Evolutionary conservation across 495 filamentous ascomycete species (phyloP).

Genomic region (Lepidopterella palustris): DNA sequence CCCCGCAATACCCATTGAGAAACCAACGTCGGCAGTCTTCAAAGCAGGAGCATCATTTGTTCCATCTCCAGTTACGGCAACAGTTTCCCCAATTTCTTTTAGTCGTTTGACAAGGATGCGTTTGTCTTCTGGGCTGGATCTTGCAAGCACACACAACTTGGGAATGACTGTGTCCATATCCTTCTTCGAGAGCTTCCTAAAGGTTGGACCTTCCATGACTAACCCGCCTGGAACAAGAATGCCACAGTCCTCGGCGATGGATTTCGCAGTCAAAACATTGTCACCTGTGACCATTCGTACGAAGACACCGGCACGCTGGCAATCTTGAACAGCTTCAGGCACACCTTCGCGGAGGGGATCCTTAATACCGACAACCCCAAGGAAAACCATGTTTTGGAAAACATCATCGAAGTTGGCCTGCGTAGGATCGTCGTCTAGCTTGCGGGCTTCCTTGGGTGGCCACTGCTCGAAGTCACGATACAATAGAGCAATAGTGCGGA

Average conservation of each 20-base stretch:
- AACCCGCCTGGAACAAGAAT: conserved; percentile 69
- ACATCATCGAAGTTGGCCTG: conserved; percentile 74
- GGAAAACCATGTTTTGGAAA: conserved; percentile 60
- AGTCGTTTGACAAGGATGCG: conserved; percentile 69
- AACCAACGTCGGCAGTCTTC: conserved; percentile 81
- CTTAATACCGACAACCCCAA: conserved; percentile 60
- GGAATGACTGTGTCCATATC: conserved; percentile 69
- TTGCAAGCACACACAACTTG: conserved; percentile 72
- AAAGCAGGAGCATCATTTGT: conserved; percentile 88
- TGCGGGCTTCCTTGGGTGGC: conserved; percentile 66
- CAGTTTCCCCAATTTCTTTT: conserved; percentile 80
- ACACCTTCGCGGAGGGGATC: conserved; percentile 64
- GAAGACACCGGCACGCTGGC: conserved; percentile 71
- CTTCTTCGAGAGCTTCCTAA: conserved; percentile 58
- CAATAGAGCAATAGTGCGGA: conserved; percentile 79
- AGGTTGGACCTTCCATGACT: conserved; percentile 76
- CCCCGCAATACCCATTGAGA: conserved; percentile 86
- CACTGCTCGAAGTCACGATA: conserved; percentile 87
- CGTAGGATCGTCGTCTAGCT: conserved; percentile 59
- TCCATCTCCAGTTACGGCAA: conserved; percentile 89
- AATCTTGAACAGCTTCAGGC: conserved; percentile 64
- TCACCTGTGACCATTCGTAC: conserved; percentile 92
- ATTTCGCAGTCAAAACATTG: conserved; percentile 76
- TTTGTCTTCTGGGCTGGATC: conserved; percentile 82
- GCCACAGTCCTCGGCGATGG: conserved; percentile 77